Conservation (phyloP, 345 rosid species). For the Bretschneidera sinensis region DNA sequence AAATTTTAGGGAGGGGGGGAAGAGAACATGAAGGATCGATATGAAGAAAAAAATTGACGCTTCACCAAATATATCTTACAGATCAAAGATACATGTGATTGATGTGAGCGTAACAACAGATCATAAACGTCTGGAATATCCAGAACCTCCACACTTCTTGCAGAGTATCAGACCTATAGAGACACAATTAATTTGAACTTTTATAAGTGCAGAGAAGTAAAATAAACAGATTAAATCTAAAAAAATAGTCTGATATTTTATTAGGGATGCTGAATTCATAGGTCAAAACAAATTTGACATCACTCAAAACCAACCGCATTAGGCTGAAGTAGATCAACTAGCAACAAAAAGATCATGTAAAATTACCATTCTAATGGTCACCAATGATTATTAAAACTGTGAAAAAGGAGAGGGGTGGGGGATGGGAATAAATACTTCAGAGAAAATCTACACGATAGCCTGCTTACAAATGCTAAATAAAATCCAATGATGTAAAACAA, state of each 20-base stretch:
- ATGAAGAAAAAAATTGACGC: constrained; percentile 16
- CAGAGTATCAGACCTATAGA: constrained; percentile 52
- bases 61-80: constrained; percentile 2
- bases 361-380: no score
- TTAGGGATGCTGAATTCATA: no score
- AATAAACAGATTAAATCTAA: no score
- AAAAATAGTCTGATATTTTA: no score
- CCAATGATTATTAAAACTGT: no score
- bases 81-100: constrained; percentile 13
- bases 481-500: neutral
- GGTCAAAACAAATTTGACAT: no score
- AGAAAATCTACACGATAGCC: no score
- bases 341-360: neutral
- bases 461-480: neutral
- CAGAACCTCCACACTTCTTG: no score
- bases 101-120: neutral
- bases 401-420: no score
- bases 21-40: neutral
- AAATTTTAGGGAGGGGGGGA: no score
- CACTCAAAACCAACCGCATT: neutral
- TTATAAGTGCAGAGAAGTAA: no score
- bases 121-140: constrained; percentile 59
- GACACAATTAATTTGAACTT: neutral
- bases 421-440: no score
- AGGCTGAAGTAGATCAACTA: neutral